Base-by-base conservation (phyloP, 768 basidiomycete genomes). In the Xerocomellus amylosporus region DNA sequence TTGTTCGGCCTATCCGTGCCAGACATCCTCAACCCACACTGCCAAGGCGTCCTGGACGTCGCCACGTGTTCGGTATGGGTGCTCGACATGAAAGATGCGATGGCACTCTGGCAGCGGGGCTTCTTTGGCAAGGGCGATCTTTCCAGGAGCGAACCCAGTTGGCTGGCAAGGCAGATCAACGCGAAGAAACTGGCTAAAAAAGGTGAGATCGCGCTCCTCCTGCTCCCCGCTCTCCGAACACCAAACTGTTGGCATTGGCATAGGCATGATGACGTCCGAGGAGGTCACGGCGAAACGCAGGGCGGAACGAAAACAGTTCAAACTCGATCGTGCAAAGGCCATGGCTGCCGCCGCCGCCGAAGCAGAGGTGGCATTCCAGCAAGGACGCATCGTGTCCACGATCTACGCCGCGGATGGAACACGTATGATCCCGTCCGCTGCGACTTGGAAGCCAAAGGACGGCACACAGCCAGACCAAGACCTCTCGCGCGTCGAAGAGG, bases 61-160 rank as follows among this genome's bases (percentile, higher is more conserved):
- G 64, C 79, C 2, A 93, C 94, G 15, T 84, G 85, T n/a, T 91
- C 90, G 0, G 89, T 98, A 9, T 97, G 93, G 93, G 79, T 98
- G 3, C 74, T 80, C 0, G 79, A 85, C 53, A 70, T 75, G 26
- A 77, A 71, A 22, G 84, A 93, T 66, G 83, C 84, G 41, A 77
- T 77, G 58, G 73, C 86, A 5, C 77, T 98, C 36, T 99, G 97
- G 90, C 76, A 82, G 43, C 74, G 89, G 55, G 97, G 97, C 0
- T 98, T 98, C 74, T 99, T 98, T 69, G 97, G 97, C 22, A 99
- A 99, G 71, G 97, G 97, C 1, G 89, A 90, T 66, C 75, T 99
- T 49, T 95, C 92, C 38, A 74, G 97, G 54, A 97, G 94, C 70
- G 97, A 99, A 70, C 95, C 96, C 8, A 92, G 85, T 51, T 99